Conservation (phyloP, 805 yeast genomes). For the Kuraishia molischiana region DNA sequence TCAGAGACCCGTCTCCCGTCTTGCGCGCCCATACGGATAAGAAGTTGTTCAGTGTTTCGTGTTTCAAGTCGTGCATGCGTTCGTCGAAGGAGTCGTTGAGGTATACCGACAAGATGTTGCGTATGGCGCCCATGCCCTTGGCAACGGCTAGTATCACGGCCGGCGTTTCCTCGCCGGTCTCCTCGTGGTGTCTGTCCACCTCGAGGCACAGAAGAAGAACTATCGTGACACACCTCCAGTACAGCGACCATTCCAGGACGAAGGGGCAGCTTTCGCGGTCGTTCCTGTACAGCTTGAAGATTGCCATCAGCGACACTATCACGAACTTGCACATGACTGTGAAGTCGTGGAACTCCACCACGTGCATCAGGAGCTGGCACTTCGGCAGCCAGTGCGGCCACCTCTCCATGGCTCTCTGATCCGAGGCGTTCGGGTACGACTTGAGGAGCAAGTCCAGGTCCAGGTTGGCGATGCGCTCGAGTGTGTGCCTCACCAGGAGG, state of each 20-base stretch:
- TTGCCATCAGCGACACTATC: slow-evolving; percentile 30
- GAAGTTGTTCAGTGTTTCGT: slow-evolving; percentile 48
- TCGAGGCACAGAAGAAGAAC: slow-evolving; percentile 52
- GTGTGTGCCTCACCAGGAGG: slow-evolving; percentile 27
- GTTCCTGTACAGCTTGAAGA: slow-evolving; percentile 29
- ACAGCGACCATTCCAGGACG: slow-evolving; percentile 39
- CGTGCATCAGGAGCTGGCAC: slow-evolving; percentile 10
- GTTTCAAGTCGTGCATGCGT: slow-evolving; percentile 45
- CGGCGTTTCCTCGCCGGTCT: slow-evolving; percentile 29
- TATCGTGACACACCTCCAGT: slow-evolving; percentile 62
- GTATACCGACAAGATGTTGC: slow-evolving; percentile 52
- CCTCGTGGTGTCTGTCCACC: slow-evolving; percentile 42
- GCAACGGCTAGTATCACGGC: slow-evolving; percentile 36
- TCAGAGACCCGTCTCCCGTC: slow-evolving; percentile 48
- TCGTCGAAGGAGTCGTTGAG: slow-evolving; percentile 36
- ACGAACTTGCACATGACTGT: slow-evolving; percentile 35
- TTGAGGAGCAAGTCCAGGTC: slow-evolving; percentile 31
- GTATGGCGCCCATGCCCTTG: slow-evolving; percentile 53
- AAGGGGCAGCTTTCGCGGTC: slow-evolving; percentile 45
- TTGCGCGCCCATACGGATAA: slow-evolving; percentile 61
- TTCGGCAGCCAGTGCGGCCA: slow-evolving; percentile 31
- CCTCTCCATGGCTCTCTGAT: slow-evolving; percentile 25
- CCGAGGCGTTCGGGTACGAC: slow-evolving; percentile 8
- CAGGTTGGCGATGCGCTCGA: slow-evolving; percentile 26
- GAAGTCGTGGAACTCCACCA: slow-evolving; percentile 23